Percentiles rank a stretch among this genome's conserved stretches.
These are phyloP conservation scores for Clonostachys solani DNA, from an alignment of 2,329 filamentous ascomycete genomes.

Conservation along the genomic window DNA sequence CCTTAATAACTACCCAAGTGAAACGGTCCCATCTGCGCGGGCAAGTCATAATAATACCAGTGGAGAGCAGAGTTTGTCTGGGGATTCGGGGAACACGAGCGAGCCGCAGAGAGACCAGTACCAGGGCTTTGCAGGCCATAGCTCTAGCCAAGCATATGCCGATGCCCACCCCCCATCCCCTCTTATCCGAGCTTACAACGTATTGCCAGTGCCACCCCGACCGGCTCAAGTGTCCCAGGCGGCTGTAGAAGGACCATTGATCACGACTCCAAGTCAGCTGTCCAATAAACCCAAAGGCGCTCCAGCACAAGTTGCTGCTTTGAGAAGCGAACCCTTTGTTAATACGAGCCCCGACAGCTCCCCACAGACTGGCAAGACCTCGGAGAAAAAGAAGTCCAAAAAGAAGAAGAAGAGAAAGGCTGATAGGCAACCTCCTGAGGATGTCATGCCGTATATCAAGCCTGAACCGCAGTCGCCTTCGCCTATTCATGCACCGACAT, in stretches of 20 bases:
- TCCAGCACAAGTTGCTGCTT: conserved; percentile 50
- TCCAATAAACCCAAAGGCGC: conserved; percentile 16
- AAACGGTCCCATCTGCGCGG: conserved; percentile 3
- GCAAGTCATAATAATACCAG: conserved; percentile 20
- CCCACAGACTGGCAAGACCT: conserved; percentile 42
- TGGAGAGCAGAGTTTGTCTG: conserved; percentile 34
- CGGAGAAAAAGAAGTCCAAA: conserved; percentile 40
- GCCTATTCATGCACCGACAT: conserved; percentile 47
- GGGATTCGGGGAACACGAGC: conserved; percentile 28
- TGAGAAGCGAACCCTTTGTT: conserved; percentile 44
- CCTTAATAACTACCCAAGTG: conserved; percentile 16
- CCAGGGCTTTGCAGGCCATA: too few relatives aligned
- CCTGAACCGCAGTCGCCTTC: conserved; percentile 61
- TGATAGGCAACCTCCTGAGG: conserved; percentile 43
- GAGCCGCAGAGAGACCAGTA: too few relatives aligned
- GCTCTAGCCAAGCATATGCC: conserved; percentile 12
- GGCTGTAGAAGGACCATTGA: conserved; percentile 30
- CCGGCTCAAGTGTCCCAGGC: conserved; percentile 65
- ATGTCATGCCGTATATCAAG: conserved; percentile 54
- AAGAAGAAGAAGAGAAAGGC: conserved; percentile 51
- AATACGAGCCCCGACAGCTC: conserved; percentile 58
- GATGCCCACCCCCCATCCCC: conserved; percentile 45
- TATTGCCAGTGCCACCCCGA: conserved; percentile 69
- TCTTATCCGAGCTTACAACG: conserved; percentile 69
- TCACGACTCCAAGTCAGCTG: conserved; percentile 5